These are phyloP conservation scores for Tilletia caries DNA, from an alignment of 1,284 basidiomycete genomes.

Conservation along the genomic window DNA sequence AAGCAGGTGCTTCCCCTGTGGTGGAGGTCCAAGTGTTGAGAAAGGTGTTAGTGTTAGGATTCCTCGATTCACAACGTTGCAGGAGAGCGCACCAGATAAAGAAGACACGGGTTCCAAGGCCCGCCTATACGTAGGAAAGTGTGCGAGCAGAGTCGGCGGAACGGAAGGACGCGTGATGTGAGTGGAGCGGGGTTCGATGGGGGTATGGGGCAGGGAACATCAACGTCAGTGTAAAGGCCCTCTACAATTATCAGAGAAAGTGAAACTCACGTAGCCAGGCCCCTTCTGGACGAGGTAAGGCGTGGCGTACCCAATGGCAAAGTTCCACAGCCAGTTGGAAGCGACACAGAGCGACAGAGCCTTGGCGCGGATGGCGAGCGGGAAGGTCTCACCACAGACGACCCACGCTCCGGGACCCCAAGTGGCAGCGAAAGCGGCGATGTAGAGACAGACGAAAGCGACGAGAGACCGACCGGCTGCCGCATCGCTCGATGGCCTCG, in stretches of 20 bases:
- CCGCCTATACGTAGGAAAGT: slow-evolving; percentile 55
- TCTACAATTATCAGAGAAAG: no score
- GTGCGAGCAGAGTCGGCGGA: no score
- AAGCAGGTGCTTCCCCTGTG: not conserved
- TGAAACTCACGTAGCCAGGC: slow-evolving; percentile 54
- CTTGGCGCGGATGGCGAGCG: slow-evolving; percentile 68
- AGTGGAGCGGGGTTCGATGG: no score
- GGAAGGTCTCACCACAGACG: slow-evolving; percentile 51
- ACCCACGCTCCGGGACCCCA: slow-evolving; percentile 56
- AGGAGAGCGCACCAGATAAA: slow-evolving; percentile 76
- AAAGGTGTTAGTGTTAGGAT: no score
- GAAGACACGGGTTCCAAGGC: slow-evolving; percentile 77
- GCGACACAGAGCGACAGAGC: slow-evolving; percentile 70
- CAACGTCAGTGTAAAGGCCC: no score
- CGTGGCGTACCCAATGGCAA: slow-evolving; percentile 60
- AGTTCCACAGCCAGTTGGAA: slow-evolving; percentile 63
- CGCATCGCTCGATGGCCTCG: slow-evolving; percentile 33
- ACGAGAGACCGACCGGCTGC: slow-evolving; percentile 57
- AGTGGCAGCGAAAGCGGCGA: slow-evolving; percentile 55
- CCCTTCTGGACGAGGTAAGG: slow-evolving; percentile 70
- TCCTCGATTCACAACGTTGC: no score
- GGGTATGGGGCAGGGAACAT: no score
- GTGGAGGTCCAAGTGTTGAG: no score
- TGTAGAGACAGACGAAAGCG: slow-evolving; percentile 58
- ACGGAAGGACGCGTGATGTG: no score